A percentile compares a stretch with the other conserved stretches of the same genome.
Evolutionary conservation across 257 asterid genomes (phyloP).

Genomic region (Voacanga thouarsii): DNA sequence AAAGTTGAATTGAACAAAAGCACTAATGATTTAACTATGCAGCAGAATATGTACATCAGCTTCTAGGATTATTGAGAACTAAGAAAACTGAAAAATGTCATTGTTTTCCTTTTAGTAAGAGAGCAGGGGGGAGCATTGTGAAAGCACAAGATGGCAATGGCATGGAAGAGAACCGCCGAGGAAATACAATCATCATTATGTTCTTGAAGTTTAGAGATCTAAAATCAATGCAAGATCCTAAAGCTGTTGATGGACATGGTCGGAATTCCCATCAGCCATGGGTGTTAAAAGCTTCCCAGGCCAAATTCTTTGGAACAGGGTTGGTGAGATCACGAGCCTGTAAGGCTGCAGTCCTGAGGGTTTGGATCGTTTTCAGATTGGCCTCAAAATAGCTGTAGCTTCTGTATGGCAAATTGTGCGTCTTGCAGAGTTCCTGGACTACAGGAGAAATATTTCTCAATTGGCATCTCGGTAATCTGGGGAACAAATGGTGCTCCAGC

Average conservation of each 20-base stretch:
- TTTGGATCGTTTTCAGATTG: conserved; percentile 52
- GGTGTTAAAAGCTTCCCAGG: conserved; percentile 91
- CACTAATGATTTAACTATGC: no score
- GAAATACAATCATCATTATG: no score
- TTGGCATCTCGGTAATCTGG: conserved; percentile 86
- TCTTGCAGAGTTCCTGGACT: conserved; percentile 71
- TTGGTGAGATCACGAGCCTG: conserved; percentile 60
- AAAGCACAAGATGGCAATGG: no score
- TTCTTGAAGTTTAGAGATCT: not conserved
- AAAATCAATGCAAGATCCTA: not conserved
- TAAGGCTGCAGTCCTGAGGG: conserved; percentile 63
- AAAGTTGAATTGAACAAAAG: no score
- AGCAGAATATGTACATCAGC: not conserved
- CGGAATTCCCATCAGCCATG: conserved; percentile 48
- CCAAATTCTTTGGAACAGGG: conserved; percentile 58
- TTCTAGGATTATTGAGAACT: not conserved
- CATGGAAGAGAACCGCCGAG: no score
- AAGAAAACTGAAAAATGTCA: no score
- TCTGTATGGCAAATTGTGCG: conserved; percentile 65
- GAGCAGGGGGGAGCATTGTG: not conserved
- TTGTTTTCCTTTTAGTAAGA: no score
- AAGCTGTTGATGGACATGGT: not conserved
- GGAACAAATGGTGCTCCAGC: conserved; percentile 84
- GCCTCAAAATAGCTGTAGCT: conserved; percentile 68
- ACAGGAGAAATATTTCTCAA: conserved; percentile 68